A percentile compares a stretch with the other conserved stretches of the same genome.
Evolutionary conservation across 148 eudicot genomes (phyloP).

Genomic region (Vaccinium corymbosum): DNA sequence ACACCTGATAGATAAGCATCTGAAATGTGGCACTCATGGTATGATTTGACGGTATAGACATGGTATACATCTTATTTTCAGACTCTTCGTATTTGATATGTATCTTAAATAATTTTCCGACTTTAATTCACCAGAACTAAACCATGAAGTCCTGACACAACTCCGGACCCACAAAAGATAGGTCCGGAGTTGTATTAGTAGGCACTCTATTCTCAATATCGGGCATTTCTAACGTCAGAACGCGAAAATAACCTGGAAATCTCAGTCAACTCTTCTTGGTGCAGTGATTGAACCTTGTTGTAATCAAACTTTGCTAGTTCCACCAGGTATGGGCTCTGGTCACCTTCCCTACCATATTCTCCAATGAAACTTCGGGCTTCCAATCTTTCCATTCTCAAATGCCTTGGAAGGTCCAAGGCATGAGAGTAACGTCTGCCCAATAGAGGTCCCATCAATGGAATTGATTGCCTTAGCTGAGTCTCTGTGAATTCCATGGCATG

Average conservation of each 20-base stretch:
- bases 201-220: not conserved
- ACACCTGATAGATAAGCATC: not conserved
- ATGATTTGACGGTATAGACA: too few species aligned
- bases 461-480: conserved; percentile 14
- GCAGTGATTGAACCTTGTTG: conserved; percentile 26
- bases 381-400: conserved; percentile 31
- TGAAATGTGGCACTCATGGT: too few species aligned
- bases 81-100: too few species aligned
- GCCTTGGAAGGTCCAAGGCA: conserved; percentile 32
- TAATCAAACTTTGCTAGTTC: conserved; percentile 33
- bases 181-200: not conserved
- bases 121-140: too few species aligned
- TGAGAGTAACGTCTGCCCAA: not conserved
- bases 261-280: conserved; percentile 27
- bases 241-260: conserved; percentile 20
- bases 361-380: conserved; percentile 29
- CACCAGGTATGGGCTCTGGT: conserved; percentile 18
- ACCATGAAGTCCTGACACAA: too few species aligned
- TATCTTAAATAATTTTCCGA: too few species aligned
- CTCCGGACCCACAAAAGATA: too few species aligned
- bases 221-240: not conserved
- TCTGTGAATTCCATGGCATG: conserved; percentile 22
- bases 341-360: conserved; percentile 16
- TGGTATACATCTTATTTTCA: too few species aligned
- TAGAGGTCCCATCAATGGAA: conserved; percentile 9